A percentile compares a stretch with the other conserved stretches of the same genome.
phyloP scores from a whole-genome alignment of 495 filamentous ascomycete species.

The Penicillium parvum region DNA sequence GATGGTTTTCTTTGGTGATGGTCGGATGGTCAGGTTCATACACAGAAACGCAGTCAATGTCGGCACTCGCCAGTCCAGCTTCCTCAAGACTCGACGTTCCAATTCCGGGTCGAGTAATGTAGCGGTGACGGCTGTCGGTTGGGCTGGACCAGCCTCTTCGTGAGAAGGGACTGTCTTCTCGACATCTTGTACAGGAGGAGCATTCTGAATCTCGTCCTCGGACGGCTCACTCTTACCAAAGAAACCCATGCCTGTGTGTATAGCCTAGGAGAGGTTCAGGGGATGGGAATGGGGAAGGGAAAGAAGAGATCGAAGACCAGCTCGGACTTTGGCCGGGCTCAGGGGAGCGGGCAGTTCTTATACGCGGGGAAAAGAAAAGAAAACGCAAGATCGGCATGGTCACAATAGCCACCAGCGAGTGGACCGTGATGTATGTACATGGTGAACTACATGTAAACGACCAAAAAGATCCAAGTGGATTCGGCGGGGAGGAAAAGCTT shows the following conservation, averaged over 20 bases:
- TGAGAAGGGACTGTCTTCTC: conserved; percentile 31
- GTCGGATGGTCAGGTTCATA: conserved; percentile 23
- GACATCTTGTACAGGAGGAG: conserved; percentile 21
- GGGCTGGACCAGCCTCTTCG: conserved; percentile 22
- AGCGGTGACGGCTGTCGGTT: conserved; percentile 6
- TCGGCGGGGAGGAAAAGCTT: conserved; percentile 12
- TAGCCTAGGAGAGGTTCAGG: no score
- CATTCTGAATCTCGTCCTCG: conserved; percentile 24
- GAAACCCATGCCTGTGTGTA: conserved; percentile 24
- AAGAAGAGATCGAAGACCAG: neutral
- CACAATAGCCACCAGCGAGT: no score
- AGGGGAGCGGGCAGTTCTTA: conserved; percentile 1
- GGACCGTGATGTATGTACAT: no score
- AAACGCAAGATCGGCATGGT: no score
- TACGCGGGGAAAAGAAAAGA: neutral
- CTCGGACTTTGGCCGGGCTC: neutral
- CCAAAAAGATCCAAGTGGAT: no score
- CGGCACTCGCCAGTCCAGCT: conserved; percentile 53
- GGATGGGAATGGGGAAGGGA: neutral
- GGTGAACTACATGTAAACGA: no score
- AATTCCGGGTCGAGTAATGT: conserved; percentile 45
- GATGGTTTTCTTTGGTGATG: neutral
- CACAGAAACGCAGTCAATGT: conserved; percentile 51
- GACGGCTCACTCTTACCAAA: conserved; percentile 22
- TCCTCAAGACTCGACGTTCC: conserved; percentile 54